phyloP scores from a whole-genome alignment of 306 rosid genomes.

The Acmispon strigosus region DNA sequence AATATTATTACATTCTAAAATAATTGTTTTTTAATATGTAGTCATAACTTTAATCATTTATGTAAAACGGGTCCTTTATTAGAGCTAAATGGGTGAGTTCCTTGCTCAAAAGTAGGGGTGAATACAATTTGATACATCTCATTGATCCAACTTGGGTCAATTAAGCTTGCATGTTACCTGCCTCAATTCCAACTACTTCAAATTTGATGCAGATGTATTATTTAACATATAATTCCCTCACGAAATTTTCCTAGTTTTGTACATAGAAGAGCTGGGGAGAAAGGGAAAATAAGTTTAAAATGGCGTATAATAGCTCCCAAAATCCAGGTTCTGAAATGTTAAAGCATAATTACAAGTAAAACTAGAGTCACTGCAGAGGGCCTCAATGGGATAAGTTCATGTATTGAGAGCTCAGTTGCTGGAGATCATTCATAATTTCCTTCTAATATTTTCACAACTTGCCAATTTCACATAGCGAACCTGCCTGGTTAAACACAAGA shows the following conservation, averaged over 20 bases:
- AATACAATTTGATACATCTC: too few species aligned
- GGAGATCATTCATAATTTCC: neutral
- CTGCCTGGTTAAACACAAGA: neutral
- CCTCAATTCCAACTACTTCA: neutral
- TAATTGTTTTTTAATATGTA: too few species aligned
- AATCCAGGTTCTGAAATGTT: constrained; percentile 2
- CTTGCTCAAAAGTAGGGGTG: too few species aligned
- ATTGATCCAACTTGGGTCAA: too few species aligned
- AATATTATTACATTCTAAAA: too few species aligned
- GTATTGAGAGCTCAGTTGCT: constrained; percentile 9
- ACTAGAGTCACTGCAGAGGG: neutral
- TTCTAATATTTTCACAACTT: neutral
- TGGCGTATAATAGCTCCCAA: neutral
- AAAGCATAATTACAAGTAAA: constrained; percentile 4
- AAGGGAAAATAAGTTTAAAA: neutral
- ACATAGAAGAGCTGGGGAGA: neutral
- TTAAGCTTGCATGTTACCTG: neutral
- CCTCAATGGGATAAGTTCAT: neutral
- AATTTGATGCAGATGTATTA: neutral
- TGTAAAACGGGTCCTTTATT: too few species aligned
- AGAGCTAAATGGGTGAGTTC: too few species aligned
- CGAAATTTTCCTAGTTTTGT: constrained; percentile 6
- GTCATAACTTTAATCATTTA: too few species aligned
- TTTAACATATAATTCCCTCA: neutral
- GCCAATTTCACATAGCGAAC: constrained; percentile 1